Percentiles rank a stretch among this genome's conserved stretches.
phyloP scores from a whole-genome alignment of 73 alveolate species.

The Tetrahymena elliotti region DNA sequence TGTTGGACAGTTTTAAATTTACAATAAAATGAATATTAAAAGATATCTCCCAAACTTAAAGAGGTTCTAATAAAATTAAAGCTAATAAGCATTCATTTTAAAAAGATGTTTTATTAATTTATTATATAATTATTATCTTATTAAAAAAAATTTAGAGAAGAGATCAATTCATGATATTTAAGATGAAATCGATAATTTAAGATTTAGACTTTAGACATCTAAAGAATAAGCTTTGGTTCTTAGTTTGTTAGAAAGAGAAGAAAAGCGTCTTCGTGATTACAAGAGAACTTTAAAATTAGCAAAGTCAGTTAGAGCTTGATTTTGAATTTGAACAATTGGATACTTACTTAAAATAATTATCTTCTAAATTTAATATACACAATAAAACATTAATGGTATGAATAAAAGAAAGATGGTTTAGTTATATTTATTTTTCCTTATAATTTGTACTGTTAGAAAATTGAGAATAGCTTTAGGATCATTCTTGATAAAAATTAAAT shows the following conservation, averaged over 20 bases:
- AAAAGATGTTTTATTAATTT: too few relatives aligned
- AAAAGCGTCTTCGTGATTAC: neutral
- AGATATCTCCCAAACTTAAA: too few relatives aligned
- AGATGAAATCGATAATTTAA: neutral
- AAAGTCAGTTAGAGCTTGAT: neutral
- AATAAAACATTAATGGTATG: neutral
- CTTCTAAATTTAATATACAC: neutral
- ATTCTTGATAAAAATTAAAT: too few relatives aligned
- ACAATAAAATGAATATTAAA: too few relatives aligned
- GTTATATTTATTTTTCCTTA: neutral
- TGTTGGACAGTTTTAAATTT: too few relatives aligned
- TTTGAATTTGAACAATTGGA: neutral
- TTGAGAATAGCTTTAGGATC: neutral
- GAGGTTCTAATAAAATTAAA: too few relatives aligned
- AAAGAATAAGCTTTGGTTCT: neutral
- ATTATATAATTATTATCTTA: neutral
- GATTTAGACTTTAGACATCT: neutral
- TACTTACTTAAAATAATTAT: too few relatives aligned
- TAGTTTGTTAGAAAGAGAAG: neutral
- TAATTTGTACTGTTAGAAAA: neutral
- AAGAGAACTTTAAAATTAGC: neutral
- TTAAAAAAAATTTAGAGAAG: neutral
- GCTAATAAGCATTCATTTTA: too few relatives aligned
- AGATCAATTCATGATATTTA: neutral
- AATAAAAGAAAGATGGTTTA: neutral